A percentile compares a stretch with the other conserved stretches of the same genome.
Evolutionary conservation across 2,329 filamentous ascomycete species (phyloP).

Genomic region (Pseudogymnoascus verrucosus): DNA sequence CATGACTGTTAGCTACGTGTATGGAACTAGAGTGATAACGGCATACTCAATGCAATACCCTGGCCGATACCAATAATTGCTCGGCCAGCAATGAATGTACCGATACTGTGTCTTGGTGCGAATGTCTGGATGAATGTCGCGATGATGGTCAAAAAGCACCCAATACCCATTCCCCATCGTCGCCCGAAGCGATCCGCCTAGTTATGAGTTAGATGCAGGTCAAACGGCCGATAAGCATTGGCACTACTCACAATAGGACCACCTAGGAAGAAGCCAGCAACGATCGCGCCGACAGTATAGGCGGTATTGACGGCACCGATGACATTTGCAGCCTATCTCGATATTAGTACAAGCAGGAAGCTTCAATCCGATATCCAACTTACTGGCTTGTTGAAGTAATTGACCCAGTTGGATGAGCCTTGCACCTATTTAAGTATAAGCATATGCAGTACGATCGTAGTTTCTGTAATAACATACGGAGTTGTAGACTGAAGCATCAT

Average conservation of each 20-base stretch:
- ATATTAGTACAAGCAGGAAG: constrained; percentile 19
- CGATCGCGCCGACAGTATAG: constrained; percentile 63
- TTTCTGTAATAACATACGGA: constrained; percentile 31
- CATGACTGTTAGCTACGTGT: constrained; percentile 8
- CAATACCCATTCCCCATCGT: constrained; percentile 55
- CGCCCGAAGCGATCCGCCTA: constrained; percentile 52
- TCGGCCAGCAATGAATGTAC: constrained; percentile 60
- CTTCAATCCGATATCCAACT: neutral
- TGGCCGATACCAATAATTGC: constrained; percentile 64
- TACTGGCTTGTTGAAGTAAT: constrained; percentile 45
- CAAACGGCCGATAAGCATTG: neutral
- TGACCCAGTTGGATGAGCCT: constrained; percentile 57
- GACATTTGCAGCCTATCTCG: constrained; percentile 28
- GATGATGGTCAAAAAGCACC: constrained; percentile 56
- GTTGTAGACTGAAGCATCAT: constrained; percentile 68
- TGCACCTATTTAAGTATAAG: constrained; percentile 35
- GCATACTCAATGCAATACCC: constrained; percentile 54
- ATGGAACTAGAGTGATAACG: neutral
- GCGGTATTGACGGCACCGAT: constrained; percentile 57
- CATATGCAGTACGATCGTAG: neutral
- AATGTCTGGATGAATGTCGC: constrained; percentile 64
- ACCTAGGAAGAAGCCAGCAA: constrained; percentile 61
- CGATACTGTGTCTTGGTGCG: constrained; percentile 50
- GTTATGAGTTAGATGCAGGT: neutral
- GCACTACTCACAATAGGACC: constrained; percentile 44